Percentiles rank a stretch among this genome's conserved stretches.
These are phyloP conservation scores for Skeletonema marinoi DNA, from an alignment of 108 stramenopile species.

Conservation along the genomic window DNA sequence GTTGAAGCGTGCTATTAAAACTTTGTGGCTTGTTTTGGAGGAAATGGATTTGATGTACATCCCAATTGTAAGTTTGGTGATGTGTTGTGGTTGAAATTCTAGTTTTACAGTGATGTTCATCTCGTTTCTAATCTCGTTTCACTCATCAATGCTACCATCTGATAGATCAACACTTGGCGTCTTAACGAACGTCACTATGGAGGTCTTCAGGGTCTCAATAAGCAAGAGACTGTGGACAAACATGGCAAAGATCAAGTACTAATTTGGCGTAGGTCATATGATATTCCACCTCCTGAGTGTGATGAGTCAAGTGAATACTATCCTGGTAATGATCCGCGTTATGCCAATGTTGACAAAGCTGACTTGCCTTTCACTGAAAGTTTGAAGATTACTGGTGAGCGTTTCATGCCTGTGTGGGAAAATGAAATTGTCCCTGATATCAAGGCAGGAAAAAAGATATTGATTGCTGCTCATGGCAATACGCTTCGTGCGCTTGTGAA, in stretches of 20 bases:
- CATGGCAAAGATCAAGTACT: slow-evolving; percentile 96
- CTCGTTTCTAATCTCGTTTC: not conserved
- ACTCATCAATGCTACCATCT: slow-evolving; percentile 24
- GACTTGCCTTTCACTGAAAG: slow-evolving; percentile 87
- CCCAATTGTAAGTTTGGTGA: slow-evolving; percentile 60
- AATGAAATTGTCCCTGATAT: slow-evolving; percentile 86
- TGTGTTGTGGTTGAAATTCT: not conserved
- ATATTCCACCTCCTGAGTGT: slow-evolving; percentile 92
- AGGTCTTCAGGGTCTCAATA: slow-evolving; percentile 94
- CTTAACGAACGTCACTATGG: slow-evolving; percentile 97
- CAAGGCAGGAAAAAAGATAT: slow-evolving; percentile 90
- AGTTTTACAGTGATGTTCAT: not conserved
- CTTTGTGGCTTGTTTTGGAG: slow-evolving; percentile 85
- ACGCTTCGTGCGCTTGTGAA: slow-evolving; percentile 98
- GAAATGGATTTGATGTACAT: slow-evolving; percentile 89
- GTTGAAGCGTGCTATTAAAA: slow-evolving; percentile 93
- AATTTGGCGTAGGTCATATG: slow-evolving; percentile 94
- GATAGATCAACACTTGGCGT: slow-evolving; percentile 71
- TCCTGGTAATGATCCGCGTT: slow-evolving; percentile 91
- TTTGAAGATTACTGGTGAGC: slow-evolving; percentile 89
- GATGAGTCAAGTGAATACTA: slow-evolving; percentile 76
- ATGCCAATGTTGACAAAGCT: slow-evolving; percentile 67
- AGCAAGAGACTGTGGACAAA: slow-evolving; percentile 96
- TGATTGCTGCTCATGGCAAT: slow-evolving; percentile 99
- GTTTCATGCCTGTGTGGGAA: slow-evolving; percentile 95